Percentiles rank a stretch among this genome's conserved stretches.
phyloP scores from a whole-genome alignment of 305 asterid genomes.

The Petunia hybrid region DNA sequence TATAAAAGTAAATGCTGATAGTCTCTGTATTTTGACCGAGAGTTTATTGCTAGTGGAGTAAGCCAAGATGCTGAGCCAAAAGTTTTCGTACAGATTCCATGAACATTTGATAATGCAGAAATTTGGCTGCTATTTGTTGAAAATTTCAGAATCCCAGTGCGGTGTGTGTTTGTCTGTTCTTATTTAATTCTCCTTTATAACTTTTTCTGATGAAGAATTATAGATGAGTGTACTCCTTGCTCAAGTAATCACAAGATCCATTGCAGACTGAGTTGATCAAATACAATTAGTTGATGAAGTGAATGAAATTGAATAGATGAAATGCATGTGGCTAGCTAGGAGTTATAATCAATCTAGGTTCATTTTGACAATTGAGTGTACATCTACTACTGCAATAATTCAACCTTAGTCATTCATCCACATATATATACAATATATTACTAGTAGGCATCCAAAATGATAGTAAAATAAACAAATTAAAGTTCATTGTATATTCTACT shows the following conservation, averaged over 20 bases:
- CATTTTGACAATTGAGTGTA: background rate
- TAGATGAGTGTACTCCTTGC: background rate
- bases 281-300: background rate
- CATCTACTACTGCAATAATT: background rate
- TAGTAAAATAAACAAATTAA: background rate
- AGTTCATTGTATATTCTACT: background rate
- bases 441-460: background rate
- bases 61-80: background rate
- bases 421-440: background rate
- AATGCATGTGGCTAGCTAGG: background rate
- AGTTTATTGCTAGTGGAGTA: background rate
- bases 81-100: background rate
- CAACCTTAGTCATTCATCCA: constrained; percentile 10
- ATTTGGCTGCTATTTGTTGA: background rate
- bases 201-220: background rate
- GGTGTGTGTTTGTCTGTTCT: background rate
- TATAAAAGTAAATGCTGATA: background rate
- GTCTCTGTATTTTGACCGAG: background rate
- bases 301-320: background rate
- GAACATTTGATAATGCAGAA: background rate
- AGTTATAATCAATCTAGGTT: background rate
- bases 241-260: background rate
- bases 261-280: background rate
- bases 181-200: background rate
- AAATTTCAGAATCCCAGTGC: background rate